Percentiles rank a stretch among this genome's conserved stretches.
These are phyloP conservation scores for Cystobasidium sp. DNA, from an alignment of 1,284 basidiomycete species.

Conservation along the genomic window DNA sequence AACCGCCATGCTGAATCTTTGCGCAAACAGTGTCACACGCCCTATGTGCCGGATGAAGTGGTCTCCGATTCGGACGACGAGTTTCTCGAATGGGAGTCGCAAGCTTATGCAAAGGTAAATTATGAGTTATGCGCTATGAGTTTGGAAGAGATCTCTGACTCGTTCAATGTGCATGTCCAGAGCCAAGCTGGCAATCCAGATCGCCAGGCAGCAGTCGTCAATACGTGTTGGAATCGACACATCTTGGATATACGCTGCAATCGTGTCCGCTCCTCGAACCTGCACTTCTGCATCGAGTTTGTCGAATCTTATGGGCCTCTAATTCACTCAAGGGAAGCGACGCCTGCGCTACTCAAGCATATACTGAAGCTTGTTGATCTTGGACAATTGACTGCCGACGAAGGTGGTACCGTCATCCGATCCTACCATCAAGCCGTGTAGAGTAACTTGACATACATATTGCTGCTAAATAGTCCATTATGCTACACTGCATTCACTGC, in stretches of 20 bases:
- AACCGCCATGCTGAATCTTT: too few relatives aligned
- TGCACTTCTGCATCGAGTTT: slow-evolving; percentile 37
- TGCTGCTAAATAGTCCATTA: not conserved
- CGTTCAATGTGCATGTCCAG: not conserved
- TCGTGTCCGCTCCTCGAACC: slow-evolving; percentile 28
- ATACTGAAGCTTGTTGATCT: slow-evolving; percentile 39
- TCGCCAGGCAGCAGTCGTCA: slow-evolving; percentile 22
- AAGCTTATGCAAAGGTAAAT: slow-evolving; percentile 40
- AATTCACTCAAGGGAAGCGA: slow-evolving; percentile 17
- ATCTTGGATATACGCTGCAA: slow-evolving; percentile 30
- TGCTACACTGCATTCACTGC: not conserved
- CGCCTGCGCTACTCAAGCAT: slow-evolving; percentile 30
- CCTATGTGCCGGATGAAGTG: slow-evolving; percentile 40
- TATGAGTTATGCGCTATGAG: too few relatives aligned
- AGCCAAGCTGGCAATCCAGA: slow-evolving; percentile 35
- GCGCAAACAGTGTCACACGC: slow-evolving; percentile 25
- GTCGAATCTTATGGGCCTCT: slow-evolving; percentile 30
- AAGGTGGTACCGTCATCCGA: slow-evolving; percentile 28
- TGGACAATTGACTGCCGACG: slow-evolving; percentile 24
- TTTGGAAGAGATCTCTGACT: not conserved
- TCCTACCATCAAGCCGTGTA: slow-evolving; percentile 23
- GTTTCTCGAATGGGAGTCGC: slow-evolving; percentile 38
- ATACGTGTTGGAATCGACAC: slow-evolving; percentile 38
- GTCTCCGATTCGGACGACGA: slow-evolving; percentile 41
- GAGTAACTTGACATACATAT: not conserved